These are phyloP conservation scores for Sanghuangporus sanghuang DNA, from an alignment of 1,284 basidiomycete genomes.

Conservation along the genomic window DNA sequence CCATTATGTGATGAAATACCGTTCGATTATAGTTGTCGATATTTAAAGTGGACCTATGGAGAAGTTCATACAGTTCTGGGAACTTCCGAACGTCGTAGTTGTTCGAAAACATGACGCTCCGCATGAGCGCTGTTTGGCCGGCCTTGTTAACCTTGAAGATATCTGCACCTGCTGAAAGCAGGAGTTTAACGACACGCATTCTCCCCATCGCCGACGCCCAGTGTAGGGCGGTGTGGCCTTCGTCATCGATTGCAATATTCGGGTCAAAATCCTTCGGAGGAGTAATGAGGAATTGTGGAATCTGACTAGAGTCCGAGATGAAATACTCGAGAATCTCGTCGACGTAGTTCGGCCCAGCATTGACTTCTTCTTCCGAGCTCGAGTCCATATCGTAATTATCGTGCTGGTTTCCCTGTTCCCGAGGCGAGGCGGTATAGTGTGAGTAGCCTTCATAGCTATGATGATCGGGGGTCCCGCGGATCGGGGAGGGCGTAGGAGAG, in stretches of 20 bases:
- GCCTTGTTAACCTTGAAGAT: conserved; percentile 97
- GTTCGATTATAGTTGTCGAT: conserved; percentile 98
- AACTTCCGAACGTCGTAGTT: conserved; percentile 99
- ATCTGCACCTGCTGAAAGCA: conserved; percentile 92
- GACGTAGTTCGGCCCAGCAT: conserved; percentile 66
- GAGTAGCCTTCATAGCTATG: conserved; percentile 36
- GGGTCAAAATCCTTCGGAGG: conserved; percentile 94
- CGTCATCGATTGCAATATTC: conserved; percentile 97
- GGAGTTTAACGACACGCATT: conserved; percentile 91
- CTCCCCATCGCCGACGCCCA: conserved; percentile 99
- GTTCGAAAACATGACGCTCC: conserved; percentile 99
- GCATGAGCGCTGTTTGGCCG: conserved; percentile 98
- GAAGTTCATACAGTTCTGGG: conserved; percentile 93
- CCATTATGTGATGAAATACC: conserved; percentile 98
- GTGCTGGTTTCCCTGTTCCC: conserved; percentile 23
- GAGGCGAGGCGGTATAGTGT: conserved; percentile 28
- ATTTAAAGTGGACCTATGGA: conserved; percentile 96
- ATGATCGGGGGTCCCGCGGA: conserved; percentile 48
- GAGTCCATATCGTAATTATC: conserved; percentile 14
- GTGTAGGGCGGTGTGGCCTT: conserved; percentile 95
- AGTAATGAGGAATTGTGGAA: conserved; percentile 83
- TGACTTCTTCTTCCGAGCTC: conserved; percentile 39
- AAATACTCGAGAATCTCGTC: conserved; percentile 99
- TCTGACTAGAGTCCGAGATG: conserved; percentile 94
- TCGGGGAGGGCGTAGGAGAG: conserved; percentile 86